These are phyloP conservation scores for Kluyveromyces sp. DNA, from an alignment of 1,139 yeast genomes.

Conservation along the genomic window DNA sequence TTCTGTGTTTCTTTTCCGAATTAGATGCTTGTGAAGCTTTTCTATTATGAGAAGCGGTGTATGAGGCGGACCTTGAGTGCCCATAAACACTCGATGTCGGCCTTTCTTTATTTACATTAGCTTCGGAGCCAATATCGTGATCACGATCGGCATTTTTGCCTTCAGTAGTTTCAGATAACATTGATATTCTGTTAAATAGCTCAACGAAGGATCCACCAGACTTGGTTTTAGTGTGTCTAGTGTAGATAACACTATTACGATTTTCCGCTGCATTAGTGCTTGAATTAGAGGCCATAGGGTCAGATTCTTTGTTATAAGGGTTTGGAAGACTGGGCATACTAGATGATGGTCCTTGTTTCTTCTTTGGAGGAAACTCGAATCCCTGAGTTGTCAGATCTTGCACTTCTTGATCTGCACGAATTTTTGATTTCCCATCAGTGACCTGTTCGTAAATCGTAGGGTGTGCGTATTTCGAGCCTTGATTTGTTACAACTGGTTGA, in stretches of 20 bases:
- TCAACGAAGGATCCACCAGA: conserved; percentile 30
- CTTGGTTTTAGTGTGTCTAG: conserved; percentile 20
- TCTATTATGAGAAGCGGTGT: conserved; percentile 10
- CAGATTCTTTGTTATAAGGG: conserved; percentile 4
- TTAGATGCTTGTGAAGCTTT: conserved; percentile 10
- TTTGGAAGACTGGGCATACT: conserved; percentile 8
- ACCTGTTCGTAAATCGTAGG: conserved; percentile 19
- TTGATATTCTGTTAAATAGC: conserved; percentile 26
- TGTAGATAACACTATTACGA: conserved; percentile 8
- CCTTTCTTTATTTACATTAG: conserved; percentile 6
- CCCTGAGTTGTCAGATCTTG: background rate
- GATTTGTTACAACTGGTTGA: background rate
- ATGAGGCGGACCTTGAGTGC: conserved; percentile 17
- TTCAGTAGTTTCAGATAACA: conserved; percentile 15
- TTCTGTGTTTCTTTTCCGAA: conserved; percentile 21
- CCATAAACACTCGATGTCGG: conserved; percentile 27
- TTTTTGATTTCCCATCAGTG: background rate
- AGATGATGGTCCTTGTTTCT: conserved; percentile 4
- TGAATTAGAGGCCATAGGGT: background rate
- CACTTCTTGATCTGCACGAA: conserved; percentile 1
- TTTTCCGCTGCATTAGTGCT: conserved; percentile 3
- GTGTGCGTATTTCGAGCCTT: conserved; percentile 14
- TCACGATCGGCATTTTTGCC: background rate
- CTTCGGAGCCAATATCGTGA: background rate
- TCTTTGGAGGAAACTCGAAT: conserved; percentile 7